Evolutionary conservation across 805 yeast genomes (phyloP), one percentile per base, ranked within the genome.

Genomic region (Blastobotrys peoriensis): DNA sequence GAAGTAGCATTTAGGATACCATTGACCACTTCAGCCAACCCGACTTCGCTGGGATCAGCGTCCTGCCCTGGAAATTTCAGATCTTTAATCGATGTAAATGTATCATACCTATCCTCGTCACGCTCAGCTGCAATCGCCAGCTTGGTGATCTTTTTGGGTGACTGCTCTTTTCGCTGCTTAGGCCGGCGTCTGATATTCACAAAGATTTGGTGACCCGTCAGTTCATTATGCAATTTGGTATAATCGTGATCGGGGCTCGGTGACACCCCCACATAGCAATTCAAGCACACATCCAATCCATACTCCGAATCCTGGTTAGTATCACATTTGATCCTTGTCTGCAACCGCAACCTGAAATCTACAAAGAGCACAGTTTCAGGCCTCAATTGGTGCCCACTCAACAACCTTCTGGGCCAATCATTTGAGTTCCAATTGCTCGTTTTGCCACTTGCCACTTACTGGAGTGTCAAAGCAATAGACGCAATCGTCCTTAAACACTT

Each of bases 401-500:
- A n/a, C n/a, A n/a, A n/a, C n/a, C n/a, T n/a, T n/a, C n/a, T n/a
- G n/a, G 23, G 23, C 19, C 9, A 30, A 39, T n/a, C 36, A 18
- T 28, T n/a, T 10, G 33, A 34, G 19, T 34, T 9, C 4, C 5
- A 13, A 35, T 20, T 20, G 30, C 8, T 30, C 15, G 21, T n/a
- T n/a, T n/a, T n/a, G n/a, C 10, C 20, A 25, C 19, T 15, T 20
- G 27, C 20, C 18, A 65, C 64, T 18, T 46, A 63, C 69, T 3
- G 86, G 76, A 0, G 86, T 78, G 49, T 81, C 91, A 58, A 83
- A 91, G 43, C 89, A 83, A 64, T 76, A 91, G 67, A 84, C 83
- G 60, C 97, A 89, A 53, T 88, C 96, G 66, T 91, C 97, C 59
- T 86, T 89, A 57, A 78, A 81, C 15, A 89, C 77, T 2, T 71